Conservation (phyloP, 768 basidiomycete species). For the Leucocoprinus birnbaumii region DNA sequence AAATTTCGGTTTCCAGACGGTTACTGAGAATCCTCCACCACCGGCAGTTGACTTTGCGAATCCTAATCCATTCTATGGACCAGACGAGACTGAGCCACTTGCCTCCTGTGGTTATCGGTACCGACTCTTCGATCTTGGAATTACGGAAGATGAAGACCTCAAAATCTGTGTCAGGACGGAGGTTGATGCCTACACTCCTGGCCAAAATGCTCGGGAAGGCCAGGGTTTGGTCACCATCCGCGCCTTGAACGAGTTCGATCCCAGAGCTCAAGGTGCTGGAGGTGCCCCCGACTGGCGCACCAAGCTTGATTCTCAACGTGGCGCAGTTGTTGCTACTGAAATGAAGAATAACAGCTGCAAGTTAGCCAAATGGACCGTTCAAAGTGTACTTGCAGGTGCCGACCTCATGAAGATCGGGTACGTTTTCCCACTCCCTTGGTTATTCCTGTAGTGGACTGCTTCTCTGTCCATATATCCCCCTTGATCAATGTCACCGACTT, state of each 20-base stretch:
- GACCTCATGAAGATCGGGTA: slow-evolving; percentile 98
- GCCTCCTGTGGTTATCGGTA: slow-evolving; percentile 97
- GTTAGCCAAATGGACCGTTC: slow-evolving; percentile 95
- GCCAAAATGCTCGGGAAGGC: slow-evolving; percentile 62
- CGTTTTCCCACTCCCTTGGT: slow-evolving; percentile 13
- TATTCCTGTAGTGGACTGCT: slow-evolving; percentile 9
- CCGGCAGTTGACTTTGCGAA: slow-evolving; percentile 72
- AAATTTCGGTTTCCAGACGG: slow-evolving; percentile 96
- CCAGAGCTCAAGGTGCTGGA: slow-evolving; percentile 84
- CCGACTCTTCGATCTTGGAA: slow-evolving; percentile 88
- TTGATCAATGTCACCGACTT: slow-evolving; percentile 1
- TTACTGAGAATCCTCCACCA: slow-evolving; percentile 64
- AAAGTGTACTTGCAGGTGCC: slow-evolving; percentile 92
- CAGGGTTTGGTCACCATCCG: slow-evolving; percentile 88
- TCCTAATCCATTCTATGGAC: slow-evolving; percentile 93
- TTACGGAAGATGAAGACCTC: slow-evolving; percentile 89
- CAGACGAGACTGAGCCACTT: slow-evolving; percentile 92
- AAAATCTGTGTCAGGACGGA: slow-evolving; percentile 93
- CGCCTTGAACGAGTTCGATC: slow-evolving; percentile 96
- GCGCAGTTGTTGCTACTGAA: slow-evolving; percentile 97
- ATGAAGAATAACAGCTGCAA: slow-evolving; percentile 99
- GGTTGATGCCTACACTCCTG: slow-evolving; percentile 81
- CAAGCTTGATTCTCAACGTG: slow-evolving; percentile 94
- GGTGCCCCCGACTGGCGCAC: slow-evolving; percentile 98
- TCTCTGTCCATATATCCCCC: not conserved